Base-by-base conservation (phyloP, 1,139 yeast genomes). In the Suhomyces guaymorum region DNA sequence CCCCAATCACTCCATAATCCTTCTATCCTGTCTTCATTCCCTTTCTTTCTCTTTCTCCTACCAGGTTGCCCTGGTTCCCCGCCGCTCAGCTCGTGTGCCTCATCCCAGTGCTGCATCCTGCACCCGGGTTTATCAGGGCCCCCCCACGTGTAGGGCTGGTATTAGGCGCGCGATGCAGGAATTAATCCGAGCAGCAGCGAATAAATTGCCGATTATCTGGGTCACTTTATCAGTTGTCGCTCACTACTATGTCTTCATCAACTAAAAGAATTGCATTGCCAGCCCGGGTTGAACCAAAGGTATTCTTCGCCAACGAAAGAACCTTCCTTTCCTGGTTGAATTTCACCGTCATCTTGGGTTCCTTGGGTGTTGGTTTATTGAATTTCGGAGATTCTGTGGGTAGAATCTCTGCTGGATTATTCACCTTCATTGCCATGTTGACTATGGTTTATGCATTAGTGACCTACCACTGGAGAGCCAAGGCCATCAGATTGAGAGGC, bases 381-480 rank as follows among this genome's bases (percentile, higher is more conserved):
- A 92, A 92, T 69, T 92, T 92, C 59, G 98, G 99, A 61, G 99
- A 92, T 66, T 77, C 80, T 42, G 78, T 90, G 33, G 97, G 97
- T 44, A 78, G 95, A 55, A 80, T 92, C 43, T 82, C 95, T 47
- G 97, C 99, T 33, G 95, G 94, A 3, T 73, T 92, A 43, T 92
- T 92, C 73, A 94, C 98, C 3, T 74, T 92, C 44, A 81, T 83
- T 46, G 96, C 98, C 48, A 90, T 92, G 97, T 87, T 88, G 47
- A 92, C 97, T 22, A 92, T 92, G 99, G 75, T 83, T 7, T 92
- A 92, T 56, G 98, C 99, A 5, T 75, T 92, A 44, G 75, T 88
- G 32, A 94, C 97, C 15, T 92, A 94, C 62, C 99, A 92, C 64
- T 94, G 98, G 98, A 87, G 99, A 71, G 98, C 98, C 3, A 88